Conservation (phyloP, 768 basidiomycete species). For the Erythrobasidium yunnanense region DNA sequence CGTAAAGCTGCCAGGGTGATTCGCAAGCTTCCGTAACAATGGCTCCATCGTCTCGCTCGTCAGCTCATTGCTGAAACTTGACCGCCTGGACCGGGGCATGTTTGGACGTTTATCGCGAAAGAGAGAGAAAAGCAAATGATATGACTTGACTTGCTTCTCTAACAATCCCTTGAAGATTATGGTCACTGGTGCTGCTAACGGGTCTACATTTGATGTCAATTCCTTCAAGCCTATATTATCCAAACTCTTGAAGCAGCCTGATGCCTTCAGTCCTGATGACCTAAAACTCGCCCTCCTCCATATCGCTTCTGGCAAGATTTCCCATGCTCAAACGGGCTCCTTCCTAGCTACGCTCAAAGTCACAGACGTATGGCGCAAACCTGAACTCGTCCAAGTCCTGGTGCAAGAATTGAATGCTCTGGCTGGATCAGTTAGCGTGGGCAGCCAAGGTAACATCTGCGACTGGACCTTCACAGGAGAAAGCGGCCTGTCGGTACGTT, state of each 20-base stretch:
- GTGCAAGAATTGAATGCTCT: constrained; percentile 63
- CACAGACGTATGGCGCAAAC: constrained; percentile 61
- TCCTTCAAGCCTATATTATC: constrained; percentile 66
- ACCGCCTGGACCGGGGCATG: neutral
- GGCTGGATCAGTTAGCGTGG: constrained; percentile 55
- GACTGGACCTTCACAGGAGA: constrained; percentile 17
- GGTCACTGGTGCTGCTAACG: too few relatives aligned
- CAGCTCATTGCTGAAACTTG: neutral
- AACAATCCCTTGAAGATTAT: too few relatives aligned
- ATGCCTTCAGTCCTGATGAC: constrained; percentile 50
- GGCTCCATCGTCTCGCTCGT: constrained; percentile 56
- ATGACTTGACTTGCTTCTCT: too few relatives aligned
- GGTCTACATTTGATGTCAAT: constrained; percentile 38
- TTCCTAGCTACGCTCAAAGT: constrained; percentile 79
- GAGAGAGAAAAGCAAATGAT: too few relatives aligned
- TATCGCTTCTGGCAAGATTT: constrained; percentile 48
- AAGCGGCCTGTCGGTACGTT: constrained; percentile 22
- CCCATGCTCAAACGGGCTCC: constrained; percentile 69
- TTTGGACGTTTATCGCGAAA: neutral
- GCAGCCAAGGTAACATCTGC: constrained; percentile 46
- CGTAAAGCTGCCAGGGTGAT: constrained; percentile 43
- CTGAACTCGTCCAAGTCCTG: constrained; percentile 67
- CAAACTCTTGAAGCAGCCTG: constrained; percentile 50
- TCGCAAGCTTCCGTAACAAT: constrained; percentile 58
- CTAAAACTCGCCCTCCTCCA: constrained; percentile 54